Evolutionary conservation across 129 eudicot genomes (phyloP), one percentile per base, ranked within the genome.

Genomic region (Tagetes patula): DNA sequence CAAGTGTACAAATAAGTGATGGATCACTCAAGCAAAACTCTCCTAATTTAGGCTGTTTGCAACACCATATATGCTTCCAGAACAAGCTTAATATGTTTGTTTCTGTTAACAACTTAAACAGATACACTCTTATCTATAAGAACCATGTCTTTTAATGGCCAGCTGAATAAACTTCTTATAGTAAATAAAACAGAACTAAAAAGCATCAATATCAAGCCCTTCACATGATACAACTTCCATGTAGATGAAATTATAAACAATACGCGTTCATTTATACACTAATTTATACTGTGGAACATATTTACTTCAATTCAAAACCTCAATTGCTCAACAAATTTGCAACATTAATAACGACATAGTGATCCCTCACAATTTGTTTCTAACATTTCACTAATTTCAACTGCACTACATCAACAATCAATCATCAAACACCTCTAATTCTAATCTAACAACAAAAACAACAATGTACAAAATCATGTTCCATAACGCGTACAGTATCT

Each of bases 61-160:
- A 71, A 8, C 65, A 54, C 65, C 34, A 39, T 71, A 3, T 53
- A 70, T 59, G 39, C 65, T 70, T 60, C 43, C 43, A 60, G 41
- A 12, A 60, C 12, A 43, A 60, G 43, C 66, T 36, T 36, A 60
- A 34, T 9, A 34, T 59, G 65, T 3, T 59, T 4, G 14, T 2
- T 30, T 48, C 8, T 58, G 76, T 20, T 7, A n/a, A 32, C 33
- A 72, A 32, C 69, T 33, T 36, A 58, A 59, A 72, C 45, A 72
- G 59, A 52, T 8, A 33, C 59, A 59, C 58, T 1, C 27, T 8
- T 40, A 72, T 40, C 76, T 71, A 41, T 27, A 10, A 46, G 38
- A 30, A 12, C 50, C 43, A 59, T 33, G 9, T 11, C 36, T 33
- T 59, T 58, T 58, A 32, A 6, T 8, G 3, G 3, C 43, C 66